Evolutionary conservation across 2,329 filamentous ascomycete genomes (phyloP).

Genomic region (Fonsecaea nubica): DNA sequence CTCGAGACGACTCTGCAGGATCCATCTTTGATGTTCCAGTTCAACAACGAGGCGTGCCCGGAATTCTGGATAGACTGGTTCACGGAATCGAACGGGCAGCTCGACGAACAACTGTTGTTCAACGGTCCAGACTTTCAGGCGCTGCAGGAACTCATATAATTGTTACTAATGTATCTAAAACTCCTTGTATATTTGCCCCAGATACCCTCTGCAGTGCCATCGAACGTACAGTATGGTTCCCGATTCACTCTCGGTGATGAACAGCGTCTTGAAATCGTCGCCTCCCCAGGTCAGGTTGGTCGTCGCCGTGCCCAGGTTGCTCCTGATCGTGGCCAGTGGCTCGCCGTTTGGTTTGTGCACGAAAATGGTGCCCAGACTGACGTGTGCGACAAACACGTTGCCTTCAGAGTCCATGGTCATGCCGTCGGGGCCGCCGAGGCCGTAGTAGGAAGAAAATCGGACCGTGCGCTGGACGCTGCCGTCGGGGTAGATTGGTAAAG

Average conservation of each 20-base stretch:
- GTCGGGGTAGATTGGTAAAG: constrained; percentile 1
- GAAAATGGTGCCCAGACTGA: constrained; percentile 10
- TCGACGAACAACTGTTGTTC: too few species aligned
- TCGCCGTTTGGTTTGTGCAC: not conserved
- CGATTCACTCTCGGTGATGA: not conserved
- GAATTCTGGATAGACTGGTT: too few species aligned
- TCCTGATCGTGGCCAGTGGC: not conserved
- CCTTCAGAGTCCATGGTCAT: constrained; percentile 5
- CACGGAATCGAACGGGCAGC: too few species aligned
- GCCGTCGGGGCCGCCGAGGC: constrained; percentile 7
- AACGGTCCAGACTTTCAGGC: too few species aligned
- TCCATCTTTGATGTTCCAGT: too few species aligned
- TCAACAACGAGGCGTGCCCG: too few species aligned
- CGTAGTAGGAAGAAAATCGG: not conserved
- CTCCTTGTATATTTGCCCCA: too few species aligned
- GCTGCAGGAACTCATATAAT: too few species aligned
- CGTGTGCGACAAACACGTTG: not conserved
- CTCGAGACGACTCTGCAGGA: too few species aligned
- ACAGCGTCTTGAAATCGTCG: not conserved
- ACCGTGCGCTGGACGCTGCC: not conserved
- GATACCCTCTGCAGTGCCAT: not conserved
- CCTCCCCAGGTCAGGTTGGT: not conserved
- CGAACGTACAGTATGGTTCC: not conserved
- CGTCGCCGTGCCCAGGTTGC: not conserved
- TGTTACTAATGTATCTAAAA: too few species aligned